Evolutionary conservation across 129 eudicot species (phyloP).

Genomic region (Solidago caesia): DNA sequence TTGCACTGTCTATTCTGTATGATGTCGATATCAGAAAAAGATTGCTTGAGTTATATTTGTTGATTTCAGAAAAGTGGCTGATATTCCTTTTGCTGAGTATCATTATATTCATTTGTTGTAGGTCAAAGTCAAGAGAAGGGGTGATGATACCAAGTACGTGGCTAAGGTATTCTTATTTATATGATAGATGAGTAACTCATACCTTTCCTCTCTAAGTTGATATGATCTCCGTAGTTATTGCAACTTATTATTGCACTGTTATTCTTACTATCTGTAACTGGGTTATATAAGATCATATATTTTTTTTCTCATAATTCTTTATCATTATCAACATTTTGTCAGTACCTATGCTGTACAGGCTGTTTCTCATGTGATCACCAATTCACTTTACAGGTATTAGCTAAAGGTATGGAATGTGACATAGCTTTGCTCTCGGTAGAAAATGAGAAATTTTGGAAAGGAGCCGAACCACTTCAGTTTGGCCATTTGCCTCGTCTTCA

Average conservation of each 20-base stretch:
- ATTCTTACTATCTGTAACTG: not conserved
- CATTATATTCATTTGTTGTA: constrained; percentile 35
- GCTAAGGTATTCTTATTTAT: constrained; percentile 66
- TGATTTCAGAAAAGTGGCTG: not conserved
- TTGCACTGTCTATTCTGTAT: not conserved
- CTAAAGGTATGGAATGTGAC: constrained; percentile 93
- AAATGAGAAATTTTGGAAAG: constrained; percentile 85
- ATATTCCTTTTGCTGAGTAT: constrained; percentile 6
- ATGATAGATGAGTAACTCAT: constrained; percentile 10
- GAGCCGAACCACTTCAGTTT: constrained; percentile 73
- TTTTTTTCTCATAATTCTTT: not conserved
- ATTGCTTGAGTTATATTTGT: constrained; percentile 7
- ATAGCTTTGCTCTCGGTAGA: constrained; percentile 94
- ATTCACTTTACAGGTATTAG: constrained; percentile 61
- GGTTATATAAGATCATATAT: constrained; percentile 1
- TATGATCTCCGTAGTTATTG: not conserved
- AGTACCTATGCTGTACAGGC: not conserved
- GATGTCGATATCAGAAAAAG: constrained; percentile 3
- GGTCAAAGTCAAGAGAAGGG: constrained; percentile 98
- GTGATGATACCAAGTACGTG: constrained; percentile 93
- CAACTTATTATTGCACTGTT: constrained; percentile 2
- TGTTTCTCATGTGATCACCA: constrained; percentile 27
- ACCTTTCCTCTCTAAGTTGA: not conserved
- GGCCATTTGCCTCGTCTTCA: constrained; percentile 92
- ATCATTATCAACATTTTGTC: not conserved